Evolutionary conservation across 176 grass and related monocot genomes (phyloP).

Genomic region (Triticum dicoccoides): DNA sequence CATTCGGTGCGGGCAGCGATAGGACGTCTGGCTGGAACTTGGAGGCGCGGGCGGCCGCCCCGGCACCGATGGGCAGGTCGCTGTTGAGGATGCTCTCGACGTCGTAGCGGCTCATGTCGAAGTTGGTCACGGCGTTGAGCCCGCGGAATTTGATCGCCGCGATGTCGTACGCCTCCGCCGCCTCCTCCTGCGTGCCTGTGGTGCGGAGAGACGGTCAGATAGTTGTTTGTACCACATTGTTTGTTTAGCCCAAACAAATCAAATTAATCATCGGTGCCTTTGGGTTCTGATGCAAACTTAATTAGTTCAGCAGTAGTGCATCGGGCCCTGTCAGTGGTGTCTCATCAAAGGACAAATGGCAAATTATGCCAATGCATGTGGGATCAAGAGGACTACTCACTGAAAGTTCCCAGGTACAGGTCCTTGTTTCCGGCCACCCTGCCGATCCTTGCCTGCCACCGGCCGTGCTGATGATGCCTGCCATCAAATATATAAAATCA

Average conservation of each 20-base stretch:
- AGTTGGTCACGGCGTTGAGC: constrained; percentile 88
- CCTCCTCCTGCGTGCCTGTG: constrained; percentile 85
- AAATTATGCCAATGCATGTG: neutral
- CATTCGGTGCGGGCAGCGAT: neutral
- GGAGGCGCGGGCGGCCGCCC: constrained; percentile 18
- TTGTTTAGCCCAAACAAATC: neutral
- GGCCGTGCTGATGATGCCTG: constrained; percentile 90
- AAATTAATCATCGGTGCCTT: neutral
- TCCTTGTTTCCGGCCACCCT: constrained; percentile 97
- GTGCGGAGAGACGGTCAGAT: constrained; percentile 4
- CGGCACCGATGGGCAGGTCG: constrained; percentile 57
- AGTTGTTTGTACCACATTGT: neutral
- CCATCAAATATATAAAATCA: neutral
- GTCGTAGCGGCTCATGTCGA: constrained; percentile 93
- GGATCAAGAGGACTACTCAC: constrained; percentile 46
- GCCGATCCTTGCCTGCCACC: constrained; percentile 97
- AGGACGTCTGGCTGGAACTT: constrained; percentile 29
- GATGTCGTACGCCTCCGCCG: constrained; percentile 89
- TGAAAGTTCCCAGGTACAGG: constrained; percentile 93
- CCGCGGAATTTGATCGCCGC: constrained; percentile 95
- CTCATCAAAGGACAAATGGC: no score
- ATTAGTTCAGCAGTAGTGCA: neutral
- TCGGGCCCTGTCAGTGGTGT: neutral
- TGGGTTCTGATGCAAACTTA: neutral
- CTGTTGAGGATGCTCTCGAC: constrained; percentile 93